These are phyloP conservation scores for Curvularia hawaiiensis DNA, from an alignment of 2,329 filamentous ascomycete species.

Conservation along the genomic window DNA sequence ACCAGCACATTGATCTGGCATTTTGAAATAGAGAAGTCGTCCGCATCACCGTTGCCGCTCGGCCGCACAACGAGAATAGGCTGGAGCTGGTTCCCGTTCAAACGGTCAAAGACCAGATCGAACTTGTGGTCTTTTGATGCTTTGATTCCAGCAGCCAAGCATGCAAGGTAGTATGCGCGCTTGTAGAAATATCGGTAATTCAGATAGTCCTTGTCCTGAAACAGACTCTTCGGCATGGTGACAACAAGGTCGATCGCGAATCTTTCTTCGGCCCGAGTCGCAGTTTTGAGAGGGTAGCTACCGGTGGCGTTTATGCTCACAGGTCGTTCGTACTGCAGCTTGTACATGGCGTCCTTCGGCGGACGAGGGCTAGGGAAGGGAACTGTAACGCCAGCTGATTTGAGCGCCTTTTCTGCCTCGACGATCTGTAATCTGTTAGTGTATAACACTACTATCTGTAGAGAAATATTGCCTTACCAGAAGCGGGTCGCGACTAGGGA, in stretches of 20 bases:
- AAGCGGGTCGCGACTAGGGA: slow-evolving; percentile 57
- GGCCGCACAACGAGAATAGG: slow-evolving; percentile 65
- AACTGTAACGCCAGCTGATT: slow-evolving; percentile 70
- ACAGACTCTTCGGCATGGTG: slow-evolving; percentile 77
- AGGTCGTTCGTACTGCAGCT: slow-evolving; percentile 77
- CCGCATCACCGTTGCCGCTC: slow-evolving; percentile 36
- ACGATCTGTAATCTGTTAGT: slow-evolving; percentile 58
- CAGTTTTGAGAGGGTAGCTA: slow-evolving; percentile 79
- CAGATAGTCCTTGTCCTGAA: slow-evolving; percentile 94
- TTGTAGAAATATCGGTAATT: slow-evolving; percentile 96
- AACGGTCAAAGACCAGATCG: slow-evolving; percentile 65
- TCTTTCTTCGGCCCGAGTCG: slow-evolving; percentile 65
- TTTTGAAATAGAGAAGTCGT: slow-evolving; percentile 46
- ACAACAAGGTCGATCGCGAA: slow-evolving; percentile 81
- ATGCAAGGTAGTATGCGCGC: slow-evolving; percentile 87
- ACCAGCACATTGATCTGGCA: slow-evolving; percentile 74
- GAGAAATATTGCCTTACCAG: slow-evolving; percentile 38
- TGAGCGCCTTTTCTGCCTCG: slow-evolving; percentile 70
- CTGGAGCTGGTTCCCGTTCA: slow-evolving; percentile 76
- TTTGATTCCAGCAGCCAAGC: slow-evolving; percentile 73
- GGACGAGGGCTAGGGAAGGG: slow-evolving; percentile 87
- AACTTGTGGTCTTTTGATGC: slow-evolving; percentile 60
- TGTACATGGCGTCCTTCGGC: slow-evolving; percentile 76
- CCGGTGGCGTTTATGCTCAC: slow-evolving; percentile 84
- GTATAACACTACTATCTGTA: background rate